phyloP scores from a whole-genome alignment of 2,329 filamentous ascomycete species.

The Aspergillus latus region DNA sequence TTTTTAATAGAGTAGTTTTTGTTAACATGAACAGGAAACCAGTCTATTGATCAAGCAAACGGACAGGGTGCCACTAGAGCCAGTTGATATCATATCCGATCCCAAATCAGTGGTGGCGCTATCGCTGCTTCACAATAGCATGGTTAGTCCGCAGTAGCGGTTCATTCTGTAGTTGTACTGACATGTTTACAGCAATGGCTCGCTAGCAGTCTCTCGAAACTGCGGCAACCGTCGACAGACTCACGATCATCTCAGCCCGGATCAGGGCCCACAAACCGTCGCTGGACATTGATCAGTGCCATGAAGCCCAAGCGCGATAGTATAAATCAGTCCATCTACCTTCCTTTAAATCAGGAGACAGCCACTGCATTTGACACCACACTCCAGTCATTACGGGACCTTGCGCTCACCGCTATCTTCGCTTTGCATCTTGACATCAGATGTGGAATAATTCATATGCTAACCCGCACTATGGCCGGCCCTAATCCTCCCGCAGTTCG shows the following conservation, averaged over 20 bases:
- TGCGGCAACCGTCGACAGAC: slow-evolving; percentile 72
- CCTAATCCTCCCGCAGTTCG: slow-evolving; percentile 45
- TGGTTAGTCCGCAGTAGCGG: slow-evolving; percentile 50
- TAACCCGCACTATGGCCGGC: slow-evolving; percentile 64
- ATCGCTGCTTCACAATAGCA: slow-evolving; percentile 90
- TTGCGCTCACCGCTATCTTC: slow-evolving; percentile 75
- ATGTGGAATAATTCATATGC: slow-evolving; percentile 78
- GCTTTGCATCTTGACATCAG: slow-evolving; percentile 88
- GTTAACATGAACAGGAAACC: slow-evolving; percentile 48
- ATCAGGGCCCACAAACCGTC: slow-evolving; percentile 58
- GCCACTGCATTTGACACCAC: slow-evolving; percentile 87
- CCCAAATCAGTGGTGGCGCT: slow-evolving; percentile 80
- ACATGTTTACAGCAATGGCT: slow-evolving; percentile 71
- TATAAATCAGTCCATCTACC: slow-evolving; percentile 65
- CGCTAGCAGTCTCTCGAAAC: slow-evolving; percentile 72
- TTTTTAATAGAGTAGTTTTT: no score
- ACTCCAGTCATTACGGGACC: slow-evolving; percentile 75
- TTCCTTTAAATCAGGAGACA: slow-evolving; percentile 84
- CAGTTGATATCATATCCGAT: slow-evolving; percentile 84
- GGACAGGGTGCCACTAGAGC: slow-evolving; percentile 63
- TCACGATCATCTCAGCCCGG: slow-evolving; percentile 44
- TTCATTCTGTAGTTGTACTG: slow-evolving; percentile 10
- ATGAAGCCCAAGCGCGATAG: slow-evolving; percentile 57
- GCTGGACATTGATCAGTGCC: slow-evolving; percentile 80
- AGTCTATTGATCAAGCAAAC: slow-evolving; percentile 53